phyloP scores from a whole-genome alignment of 768 basidiomycete genomes.

The Naganishia onofrii region DNA sequence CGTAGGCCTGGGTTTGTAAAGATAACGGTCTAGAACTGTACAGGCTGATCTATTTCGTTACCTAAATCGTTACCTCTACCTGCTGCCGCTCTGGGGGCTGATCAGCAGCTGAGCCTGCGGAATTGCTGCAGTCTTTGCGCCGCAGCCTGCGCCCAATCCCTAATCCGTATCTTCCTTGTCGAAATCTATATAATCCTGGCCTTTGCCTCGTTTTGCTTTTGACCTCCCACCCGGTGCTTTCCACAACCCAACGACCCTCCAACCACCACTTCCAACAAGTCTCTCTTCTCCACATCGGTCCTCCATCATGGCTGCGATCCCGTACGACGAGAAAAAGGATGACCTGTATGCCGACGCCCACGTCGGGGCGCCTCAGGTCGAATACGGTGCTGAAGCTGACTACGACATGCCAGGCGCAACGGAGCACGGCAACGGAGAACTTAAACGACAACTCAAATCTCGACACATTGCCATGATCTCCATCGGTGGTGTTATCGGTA shows the following conservation, averaged over 20 bases:
- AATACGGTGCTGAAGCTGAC: constrained; percentile 17
- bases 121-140: no score
- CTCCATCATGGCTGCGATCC: constrained; percentile 20
- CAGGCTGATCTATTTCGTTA: background rate
- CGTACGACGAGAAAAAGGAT: constrained; percentile 28
- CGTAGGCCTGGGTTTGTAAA: background rate
- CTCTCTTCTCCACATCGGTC: constrained; percentile 16
- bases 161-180: background rate
- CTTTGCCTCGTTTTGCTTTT: background rate
- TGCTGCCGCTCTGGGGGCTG: background rate
- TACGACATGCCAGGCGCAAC: background rate
- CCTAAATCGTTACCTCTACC: background rate
- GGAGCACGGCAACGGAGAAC: background rate
- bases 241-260: background rate
- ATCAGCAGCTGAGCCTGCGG: no score
- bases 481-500: constrained; percentile 55
- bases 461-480: constrained; percentile 23
- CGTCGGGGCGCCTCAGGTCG: constrained; percentile 24
- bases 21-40: background rate
- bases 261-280: background rate
- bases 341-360: constrained; percentile 24
- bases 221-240: background rate
- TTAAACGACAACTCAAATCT: constrained; percentile 30
- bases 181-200: background rate
- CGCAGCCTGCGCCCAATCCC: background rate